Evolutionary conservation across 768 basidiomycete species (phyloP), one percentile per base, ranked within the genome.

Genomic region (Tricholomella constricta): DNA sequence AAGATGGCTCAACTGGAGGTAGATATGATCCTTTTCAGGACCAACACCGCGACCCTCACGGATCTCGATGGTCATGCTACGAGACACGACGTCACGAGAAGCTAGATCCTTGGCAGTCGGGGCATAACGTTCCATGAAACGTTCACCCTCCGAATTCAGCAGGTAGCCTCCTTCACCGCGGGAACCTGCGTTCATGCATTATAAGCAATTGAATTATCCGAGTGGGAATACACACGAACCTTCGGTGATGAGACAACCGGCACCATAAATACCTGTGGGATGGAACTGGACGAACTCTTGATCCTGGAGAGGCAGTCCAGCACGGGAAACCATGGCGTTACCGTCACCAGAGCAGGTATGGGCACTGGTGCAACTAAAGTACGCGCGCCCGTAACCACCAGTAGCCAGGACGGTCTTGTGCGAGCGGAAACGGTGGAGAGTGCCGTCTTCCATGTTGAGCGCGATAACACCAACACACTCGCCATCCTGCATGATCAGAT

Each of bases 281-380:
- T 98, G 97, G 91, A 99, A 99, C 70, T 99, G 97, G n/a, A 98
- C 95, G 69, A 99, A 99, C 73, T 99, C 97, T 55, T 89, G 72
- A 74, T 99, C 97, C 75, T 98, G 97, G 38, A 98, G 79, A 48
- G 97, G 97, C 48, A 99, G 79, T 27, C 97, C 97, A 23, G 97
- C 97, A 65, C 97, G 86, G 45, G 86, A 86, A 59, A 98, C 94
- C 97, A 99, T 99, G 27, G 92, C 97, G 65, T 98, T 98, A 54
- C 97, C 97, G 60, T 99, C 97, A 67, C 97, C 97, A 48, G 96
- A 91, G 76, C 97, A 99, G 15, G 97, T 99, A 72, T 99, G 97
- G 40, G 97, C 97, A 67, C 91, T 94, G 32, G 97, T 98, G 78
- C 97, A 97, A 67, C 90, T 93, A 77, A 98, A 99, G 83, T 95